Conservation (phyloP, 2,329 filamentous ascomycete genomes). For the Ophiognomonia clavigignenti-juglandacearum region DNA sequence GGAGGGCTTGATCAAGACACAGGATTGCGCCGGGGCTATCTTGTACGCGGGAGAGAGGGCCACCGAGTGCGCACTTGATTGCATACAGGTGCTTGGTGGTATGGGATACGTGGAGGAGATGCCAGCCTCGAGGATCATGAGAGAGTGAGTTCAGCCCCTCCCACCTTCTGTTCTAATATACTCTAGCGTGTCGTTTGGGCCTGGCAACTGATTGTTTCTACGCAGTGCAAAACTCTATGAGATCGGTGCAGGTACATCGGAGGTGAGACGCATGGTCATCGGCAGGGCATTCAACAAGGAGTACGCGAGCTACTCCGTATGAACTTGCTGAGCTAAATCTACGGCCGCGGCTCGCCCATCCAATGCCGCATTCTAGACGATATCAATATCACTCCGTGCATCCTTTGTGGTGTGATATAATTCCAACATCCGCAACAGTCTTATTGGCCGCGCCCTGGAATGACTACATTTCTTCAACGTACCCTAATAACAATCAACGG, state of each 20-base stretch:
- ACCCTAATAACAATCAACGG: too few species aligned
- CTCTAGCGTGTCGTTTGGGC: not conserved
- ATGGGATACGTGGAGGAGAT: slow-evolving; percentile 98
- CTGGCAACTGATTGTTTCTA: slow-evolving; percentile 24
- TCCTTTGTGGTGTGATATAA: too few species aligned
- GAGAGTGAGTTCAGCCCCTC: slow-evolving; percentile 48
- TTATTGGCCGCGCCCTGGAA: too few species aligned
- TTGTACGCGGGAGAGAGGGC: slow-evolving; percentile 89
- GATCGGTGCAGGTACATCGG: slow-evolving; percentile 93
- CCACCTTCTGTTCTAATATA: not conserved
- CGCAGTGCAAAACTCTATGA: slow-evolving; percentile 74
- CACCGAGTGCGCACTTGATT: slow-evolving; percentile 80
- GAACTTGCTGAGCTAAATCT: not conserved
- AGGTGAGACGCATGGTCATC: slow-evolving; percentile 91
- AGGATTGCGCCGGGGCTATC: slow-evolving; percentile 93
- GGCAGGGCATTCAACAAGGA: slow-evolving; percentile 88
- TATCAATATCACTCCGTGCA: too few species aligned
- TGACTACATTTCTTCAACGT: too few species aligned
- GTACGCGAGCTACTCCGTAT: slow-evolving; percentile 43
- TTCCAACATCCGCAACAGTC: too few species aligned
- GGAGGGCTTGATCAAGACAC: slow-evolving; percentile 65
- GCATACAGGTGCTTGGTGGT: slow-evolving; percentile 86
- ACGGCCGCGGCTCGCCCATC: too few species aligned
- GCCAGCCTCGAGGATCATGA: slow-evolving; percentile 76
- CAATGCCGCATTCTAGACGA: too few species aligned